Percentiles rank a stretch among this genome's conserved stretches.
Conservation (phyloP, 306 rosid species). For the Prunus salicina region DNA sequence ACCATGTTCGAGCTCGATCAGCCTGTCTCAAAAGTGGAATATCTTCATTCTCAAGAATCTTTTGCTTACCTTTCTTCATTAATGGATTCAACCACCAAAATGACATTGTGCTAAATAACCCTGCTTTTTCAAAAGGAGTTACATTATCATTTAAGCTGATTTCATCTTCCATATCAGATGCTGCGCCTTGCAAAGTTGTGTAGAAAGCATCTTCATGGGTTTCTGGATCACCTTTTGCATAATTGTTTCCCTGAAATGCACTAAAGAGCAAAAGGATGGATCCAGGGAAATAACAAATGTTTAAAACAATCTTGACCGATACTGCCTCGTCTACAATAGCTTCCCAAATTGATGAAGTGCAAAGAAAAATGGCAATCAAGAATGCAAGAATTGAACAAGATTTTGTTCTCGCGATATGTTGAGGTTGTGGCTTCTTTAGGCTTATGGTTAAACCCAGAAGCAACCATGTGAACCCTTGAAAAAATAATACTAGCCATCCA, state of each 20-base stretch:
- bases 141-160: constrained; percentile 13
- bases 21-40: constrained; percentile 19
- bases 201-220: neutral
- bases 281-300: constrained; percentile 20
- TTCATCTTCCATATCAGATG: neutral
- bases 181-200: constrained; percentile 13
- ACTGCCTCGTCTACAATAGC: constrained; percentile 5
- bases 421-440: constrained; percentile 11
- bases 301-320: constrained; percentile 8
- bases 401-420: neutral
- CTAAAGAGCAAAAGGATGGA: constrained; percentile 16
- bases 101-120: constrained; percentile 16
- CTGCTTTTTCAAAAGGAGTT: constrained; percentile 25
- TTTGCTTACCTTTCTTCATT: constrained; percentile 26
- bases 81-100: constrained; percentile 41
- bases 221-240: constrained; percentile 7
- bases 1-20: constrained; percentile 28
- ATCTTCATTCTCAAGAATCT: constrained; percentile 16
- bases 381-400: neutral
- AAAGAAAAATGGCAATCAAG: constrained; percentile 18
- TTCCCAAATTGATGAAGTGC: constrained; percentile 20
- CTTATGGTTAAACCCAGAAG: constrained; percentile 13
- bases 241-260: neutral
- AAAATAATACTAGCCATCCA: constrained; percentile 22
- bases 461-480: constrained; percentile 34